phyloP scores from a whole-genome alignment of 495 filamentous ascomycete species.

The Peziza echinospora region DNA sequence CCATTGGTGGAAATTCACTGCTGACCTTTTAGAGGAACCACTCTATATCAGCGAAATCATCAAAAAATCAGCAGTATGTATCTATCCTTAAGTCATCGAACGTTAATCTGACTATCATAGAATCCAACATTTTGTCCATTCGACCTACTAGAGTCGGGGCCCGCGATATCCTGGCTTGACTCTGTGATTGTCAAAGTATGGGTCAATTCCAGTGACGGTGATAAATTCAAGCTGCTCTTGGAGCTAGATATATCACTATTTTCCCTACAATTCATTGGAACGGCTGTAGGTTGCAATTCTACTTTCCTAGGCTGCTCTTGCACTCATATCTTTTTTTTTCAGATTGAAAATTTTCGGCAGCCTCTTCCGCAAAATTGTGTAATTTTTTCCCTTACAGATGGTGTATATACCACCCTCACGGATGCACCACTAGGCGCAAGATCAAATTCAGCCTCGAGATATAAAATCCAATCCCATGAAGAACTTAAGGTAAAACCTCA shows the following conservation, averaged over 20 bases:
- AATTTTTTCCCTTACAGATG: constrained; percentile 72
- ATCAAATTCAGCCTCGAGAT: neutral
- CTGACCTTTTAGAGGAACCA: constrained; percentile 37
- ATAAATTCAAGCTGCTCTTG: constrained; percentile 42
- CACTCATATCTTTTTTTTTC: too few relatives aligned
- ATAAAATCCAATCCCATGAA: neutral
- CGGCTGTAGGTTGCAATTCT: too few relatives aligned
- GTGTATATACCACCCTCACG: constrained; percentile 57
- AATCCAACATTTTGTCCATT: constrained; percentile 83
- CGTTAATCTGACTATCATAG: constrained; percentile 15
- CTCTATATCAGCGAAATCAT: constrained; percentile 78
- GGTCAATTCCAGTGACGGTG: constrained; percentile 35
- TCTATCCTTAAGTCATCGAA: neutral
- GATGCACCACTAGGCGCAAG: constrained; percentile 27
- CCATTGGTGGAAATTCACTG: neutral
- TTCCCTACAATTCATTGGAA: constrained; percentile 55
- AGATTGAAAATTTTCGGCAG: too few relatives aligned
- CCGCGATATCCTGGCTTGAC: constrained; percentile 41
- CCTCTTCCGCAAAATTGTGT: constrained; percentile 70
- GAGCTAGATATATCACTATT: constrained; percentile 49
- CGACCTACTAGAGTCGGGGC: constrained; percentile 48
- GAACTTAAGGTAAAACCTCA: too few relatives aligned
- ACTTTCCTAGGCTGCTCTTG: too few relatives aligned
- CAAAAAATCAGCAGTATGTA: constrained; percentile 42
- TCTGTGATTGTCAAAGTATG: constrained; percentile 51